These are phyloP conservation scores for Didymella glomerata DNA, from an alignment of 2,329 filamentous ascomycete genomes.

Conservation along the genomic window DNA sequence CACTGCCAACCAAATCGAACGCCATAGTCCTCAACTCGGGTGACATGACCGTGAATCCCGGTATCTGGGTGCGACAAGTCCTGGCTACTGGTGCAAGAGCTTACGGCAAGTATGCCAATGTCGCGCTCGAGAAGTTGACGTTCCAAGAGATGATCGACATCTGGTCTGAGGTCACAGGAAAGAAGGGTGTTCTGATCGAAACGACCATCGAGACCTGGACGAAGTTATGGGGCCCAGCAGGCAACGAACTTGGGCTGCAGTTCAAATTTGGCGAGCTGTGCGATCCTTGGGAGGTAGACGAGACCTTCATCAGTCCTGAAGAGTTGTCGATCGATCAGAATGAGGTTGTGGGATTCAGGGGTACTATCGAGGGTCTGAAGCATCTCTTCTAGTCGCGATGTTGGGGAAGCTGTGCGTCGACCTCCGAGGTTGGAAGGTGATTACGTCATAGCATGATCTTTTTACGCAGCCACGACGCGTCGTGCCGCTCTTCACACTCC, in stretches of 20 bases:
- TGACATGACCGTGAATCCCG: conserved; percentile 39
- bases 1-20: conserved; percentile 35
- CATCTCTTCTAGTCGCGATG: not conserved
- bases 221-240: conserved; percentile 32
- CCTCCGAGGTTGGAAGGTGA: not conserved
- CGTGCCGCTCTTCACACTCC: not conserved
- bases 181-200: conserved; percentile 36
- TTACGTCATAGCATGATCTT: not conserved
- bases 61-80: conserved; percentile 43
- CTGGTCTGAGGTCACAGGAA: conserved; percentile 42
- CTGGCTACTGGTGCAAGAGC: conserved; percentile 29
- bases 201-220: conserved; percentile 18
- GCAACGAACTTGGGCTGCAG: conserved; percentile 37
- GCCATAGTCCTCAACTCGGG: conserved; percentile 38
- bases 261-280: conserved; percentile 41
- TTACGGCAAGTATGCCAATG: conserved; percentile 38
- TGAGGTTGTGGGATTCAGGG: conserved; percentile 38
- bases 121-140: conserved; percentile 37
- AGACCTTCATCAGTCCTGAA: conserved; percentile 33
- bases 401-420: not conserved
- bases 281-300: conserved; percentile 37
- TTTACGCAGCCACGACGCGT: not conserved
- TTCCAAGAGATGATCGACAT: conserved; percentile 38
- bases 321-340: conserved; percentile 36
- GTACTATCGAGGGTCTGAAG: conserved; percentile 29